Base-by-base conservation (phyloP, 2,329 filamentous ascomycete species). In the Colletotrichum cereale region DNA sequence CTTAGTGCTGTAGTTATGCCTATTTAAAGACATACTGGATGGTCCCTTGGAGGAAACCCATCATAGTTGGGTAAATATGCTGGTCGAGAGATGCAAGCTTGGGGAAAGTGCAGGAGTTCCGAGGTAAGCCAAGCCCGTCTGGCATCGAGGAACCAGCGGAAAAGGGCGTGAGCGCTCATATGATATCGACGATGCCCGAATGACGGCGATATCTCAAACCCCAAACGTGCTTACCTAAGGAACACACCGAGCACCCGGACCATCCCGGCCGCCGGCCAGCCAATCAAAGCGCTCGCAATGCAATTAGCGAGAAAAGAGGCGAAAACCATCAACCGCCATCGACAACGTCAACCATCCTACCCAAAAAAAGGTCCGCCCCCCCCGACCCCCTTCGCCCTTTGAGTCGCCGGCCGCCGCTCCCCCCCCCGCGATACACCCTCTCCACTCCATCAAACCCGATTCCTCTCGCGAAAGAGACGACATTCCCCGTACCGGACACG, bases 301-400 rank as follows among this genome's bases (percentile, higher is more conserved):
- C 62, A 55, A 69, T 69, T 69, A 69, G 62, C 67, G 67, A 66
- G 63, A 66, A 64, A 55, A 55, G 67, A 69, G 67, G 66, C 66
- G 67, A 71, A 68, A 71, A 68, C 48, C 65, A 68, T 63, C 61
- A 63, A 63, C 61, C 47, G 47, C 38, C 61, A 52, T 71, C 65
- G 42, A 58, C 69, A 67, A 63, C 69, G 53, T 69, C 66, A 62
- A 72, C 68, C 58, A 69, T 53, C 42, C 50, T 63, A 48, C 52
- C 63, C 65, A 50, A 62, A 38, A 60, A 60, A 53, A 44, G 61
- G 48, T 38, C 47, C 42, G 56, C 61, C 52, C 52, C 47, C 40
- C 40, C 48, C 66, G 66, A 68, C 44, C 40, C 52, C 61, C 42
- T 63, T 44, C 55, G 64, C 40, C 64, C 60, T 48, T 50, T 34